Evolutionary conservation across 2,329 filamentous ascomycete genomes (phyloP), one percentile per base, ranked within the genome.

Genomic region (Microdochium bolleyi): DNA sequence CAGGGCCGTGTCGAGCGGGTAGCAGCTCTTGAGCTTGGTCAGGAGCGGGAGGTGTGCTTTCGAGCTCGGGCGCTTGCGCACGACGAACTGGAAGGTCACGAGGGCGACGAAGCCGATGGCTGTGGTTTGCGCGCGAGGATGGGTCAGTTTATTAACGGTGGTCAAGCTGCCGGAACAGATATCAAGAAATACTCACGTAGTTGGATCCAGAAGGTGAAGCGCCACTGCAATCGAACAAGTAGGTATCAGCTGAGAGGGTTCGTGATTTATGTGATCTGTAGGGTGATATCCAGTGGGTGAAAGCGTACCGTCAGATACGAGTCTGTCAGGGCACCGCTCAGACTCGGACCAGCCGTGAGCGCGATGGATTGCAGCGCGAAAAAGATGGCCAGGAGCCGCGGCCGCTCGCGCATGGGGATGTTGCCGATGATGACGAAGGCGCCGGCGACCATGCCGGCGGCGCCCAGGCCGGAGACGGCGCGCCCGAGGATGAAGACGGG

Each of bases 401-500:
- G 34, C 4, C 34, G 11, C 34, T 38, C 34, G 4, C 34, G 7
- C 11, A 38, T 38, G n/a, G 34, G 34, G 34, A 66, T 59, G 13
- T 62, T 72, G 0, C 70, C 69, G 38, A 80, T 67, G 34, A 82
- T 78, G 4, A 70, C 79, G 55, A 82, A 64, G 3, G 68, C 67
- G 0, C 80, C 80, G n/a, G 73, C 78, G 52, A 73, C 68, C 2
- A 83, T 57, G 0, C 75, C 81, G 1, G 79, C 71, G 1, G 70
- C 70, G 1, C 80, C 80, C 0, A 75, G 55, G 0, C 80, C 81
- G 0, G 80, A 76, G 2, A 84, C 64, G 2, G 76, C 74, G 3
- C 80, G 73, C 1, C 79, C 79, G 10, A 76, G 60, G 51, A 84
- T 83, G 51, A 84, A 72, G 68, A 77, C 77, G 0, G 64, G 57